These are phyloP conservation scores for Davidsoniella neocaledoniae DNA, from an alignment of 2,329 filamentous ascomycete species.

Conservation along the genomic window DNA sequence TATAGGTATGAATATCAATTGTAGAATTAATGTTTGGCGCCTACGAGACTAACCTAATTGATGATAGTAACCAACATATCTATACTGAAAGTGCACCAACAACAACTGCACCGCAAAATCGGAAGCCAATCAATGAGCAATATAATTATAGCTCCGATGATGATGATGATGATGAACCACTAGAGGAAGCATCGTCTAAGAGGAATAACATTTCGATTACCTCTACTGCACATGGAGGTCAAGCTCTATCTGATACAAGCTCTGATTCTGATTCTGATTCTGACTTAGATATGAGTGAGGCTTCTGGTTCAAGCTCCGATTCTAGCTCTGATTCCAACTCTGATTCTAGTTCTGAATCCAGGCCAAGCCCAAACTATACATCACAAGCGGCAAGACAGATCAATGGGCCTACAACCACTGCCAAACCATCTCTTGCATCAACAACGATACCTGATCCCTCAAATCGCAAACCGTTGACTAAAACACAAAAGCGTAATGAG, in stretches of 20 bases:
- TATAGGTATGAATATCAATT: no score
- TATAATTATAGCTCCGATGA: no score
- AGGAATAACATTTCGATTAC: neutral
- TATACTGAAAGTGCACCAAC: no score
- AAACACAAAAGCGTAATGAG: constrained; percentile 10
- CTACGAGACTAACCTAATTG: no score
- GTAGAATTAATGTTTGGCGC: no score
- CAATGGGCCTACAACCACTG: no score
- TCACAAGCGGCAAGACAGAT: neutral
- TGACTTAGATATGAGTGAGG: neutral
- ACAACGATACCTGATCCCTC: no score
- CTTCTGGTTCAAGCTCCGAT: neutral
- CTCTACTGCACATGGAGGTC: neutral
- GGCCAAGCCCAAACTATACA: neutral
- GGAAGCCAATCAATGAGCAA: no score
- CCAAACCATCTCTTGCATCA: neutral
- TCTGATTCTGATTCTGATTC: neutral
- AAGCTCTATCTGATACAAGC: constrained; percentile 10
- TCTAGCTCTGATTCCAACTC: neutral
- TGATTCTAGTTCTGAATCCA: neutral
- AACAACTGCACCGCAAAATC: no score
- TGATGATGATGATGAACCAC: constrained; percentile 19
- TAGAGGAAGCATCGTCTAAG: neutral
- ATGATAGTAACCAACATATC: no score
- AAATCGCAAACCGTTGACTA: neutral